Conservation (phyloP, 2,329 filamentous ascomycete species). For the Epichloe gansuensis region DNA sequence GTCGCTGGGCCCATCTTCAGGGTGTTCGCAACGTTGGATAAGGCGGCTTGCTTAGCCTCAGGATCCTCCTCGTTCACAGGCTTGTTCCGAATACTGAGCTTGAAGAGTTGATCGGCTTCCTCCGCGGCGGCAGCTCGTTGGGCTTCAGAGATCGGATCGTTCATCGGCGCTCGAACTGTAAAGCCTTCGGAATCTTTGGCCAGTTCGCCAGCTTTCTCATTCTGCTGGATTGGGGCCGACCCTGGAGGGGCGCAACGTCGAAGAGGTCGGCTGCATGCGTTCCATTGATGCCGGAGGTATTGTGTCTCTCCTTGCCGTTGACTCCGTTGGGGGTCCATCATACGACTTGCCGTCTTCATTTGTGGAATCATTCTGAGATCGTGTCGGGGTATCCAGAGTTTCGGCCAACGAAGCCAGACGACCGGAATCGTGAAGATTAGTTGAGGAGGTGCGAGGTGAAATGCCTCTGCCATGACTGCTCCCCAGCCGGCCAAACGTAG, state of each 20-base stretch:
- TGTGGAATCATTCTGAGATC: slow-evolving; percentile 15
- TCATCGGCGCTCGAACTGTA: slow-evolving; percentile 52
- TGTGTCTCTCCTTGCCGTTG: slow-evolving; percentile 17
- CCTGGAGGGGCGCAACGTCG: slow-evolving; percentile 40
- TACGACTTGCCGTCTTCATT: slow-evolving; percentile 19
- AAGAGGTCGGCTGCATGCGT: slow-evolving; percentile 33
- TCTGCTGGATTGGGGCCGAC: slow-evolving; percentile 34
- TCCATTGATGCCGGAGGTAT: slow-evolving; percentile 35
- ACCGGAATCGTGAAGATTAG: slow-evolving; percentile 43
- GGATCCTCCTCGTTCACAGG: slow-evolving; percentile 70
- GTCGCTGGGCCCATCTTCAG: slow-evolving; percentile 54
- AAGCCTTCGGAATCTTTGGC: slow-evolving; percentile 63
- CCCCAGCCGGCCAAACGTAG: slow-evolving; percentile 49
- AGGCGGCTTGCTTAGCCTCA: slow-evolving; percentile 58
- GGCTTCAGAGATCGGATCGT: slow-evolving; percentile 59
- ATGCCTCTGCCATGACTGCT: slow-evolving; percentile 48
- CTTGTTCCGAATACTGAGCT: slow-evolving; percentile 66
- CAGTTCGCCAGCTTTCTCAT: slow-evolving; percentile 23
- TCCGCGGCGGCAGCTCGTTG: slow-evolving; percentile 49
- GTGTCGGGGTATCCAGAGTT: slow-evolving; percentile 31
- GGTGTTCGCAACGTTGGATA: slow-evolving; percentile 65
- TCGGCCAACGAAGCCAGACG: slow-evolving; percentile 47
- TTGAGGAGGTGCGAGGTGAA: slow-evolving; percentile 47
- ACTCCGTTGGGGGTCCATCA: slow-evolving; percentile 35
- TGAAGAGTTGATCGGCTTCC: slow-evolving; percentile 57